phyloP scores from a whole-genome alignment of 2,329 filamentous ascomycete species.

The Hirsutella thompsonii region DNA sequence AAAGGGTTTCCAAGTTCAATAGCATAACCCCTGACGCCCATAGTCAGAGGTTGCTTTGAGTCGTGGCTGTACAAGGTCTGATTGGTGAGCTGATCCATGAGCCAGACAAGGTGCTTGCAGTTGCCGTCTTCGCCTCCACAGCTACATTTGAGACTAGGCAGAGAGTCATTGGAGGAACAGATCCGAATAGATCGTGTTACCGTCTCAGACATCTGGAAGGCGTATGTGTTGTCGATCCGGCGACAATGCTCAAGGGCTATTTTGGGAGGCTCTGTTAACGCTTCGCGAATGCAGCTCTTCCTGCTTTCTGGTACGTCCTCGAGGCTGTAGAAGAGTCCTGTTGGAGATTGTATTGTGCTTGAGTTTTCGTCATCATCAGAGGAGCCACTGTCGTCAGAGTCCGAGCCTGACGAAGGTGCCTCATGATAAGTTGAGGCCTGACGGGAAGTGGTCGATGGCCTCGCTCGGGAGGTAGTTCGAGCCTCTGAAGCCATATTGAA shows the following conservation, averaged over 20 bases:
- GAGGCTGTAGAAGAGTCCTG: slow-evolving; percentile 26
- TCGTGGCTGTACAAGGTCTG: slow-evolving; percentile 30
- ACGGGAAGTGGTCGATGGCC: no score
- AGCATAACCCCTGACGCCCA: slow-evolving; percentile 29
- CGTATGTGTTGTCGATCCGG: slow-evolving; percentile 33
- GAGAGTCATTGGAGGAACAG: slow-evolving; percentile 24
- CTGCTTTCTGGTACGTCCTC: slow-evolving; percentile 23
- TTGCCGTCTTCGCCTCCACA: slow-evolving; percentile 24
- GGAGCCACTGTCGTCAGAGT: background rate
- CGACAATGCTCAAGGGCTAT: slow-evolving; percentile 38
- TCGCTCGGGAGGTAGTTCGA: no score
- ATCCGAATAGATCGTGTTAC: slow-evolving; percentile 39
- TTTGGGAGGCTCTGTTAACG: slow-evolving; percentile 33
- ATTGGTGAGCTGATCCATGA: slow-evolving; percentile 38
- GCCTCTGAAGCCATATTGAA: no score
- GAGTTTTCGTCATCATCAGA: background rate
- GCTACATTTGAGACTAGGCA: slow-evolving; percentile 31
- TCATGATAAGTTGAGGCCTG: no score
- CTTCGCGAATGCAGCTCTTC: slow-evolving; percentile 26
- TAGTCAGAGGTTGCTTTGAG: slow-evolving; percentile 22
- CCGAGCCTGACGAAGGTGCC: background rate
- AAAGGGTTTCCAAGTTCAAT: slow-evolving; percentile 35
- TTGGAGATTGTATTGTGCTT: slow-evolving; percentile 21
- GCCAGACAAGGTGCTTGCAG: slow-evolving; percentile 40
- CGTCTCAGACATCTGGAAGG: slow-evolving; percentile 42